Base-by-base conservation (phyloP, 441 rosid genomes). In the Macaranga tanarius region DNA sequence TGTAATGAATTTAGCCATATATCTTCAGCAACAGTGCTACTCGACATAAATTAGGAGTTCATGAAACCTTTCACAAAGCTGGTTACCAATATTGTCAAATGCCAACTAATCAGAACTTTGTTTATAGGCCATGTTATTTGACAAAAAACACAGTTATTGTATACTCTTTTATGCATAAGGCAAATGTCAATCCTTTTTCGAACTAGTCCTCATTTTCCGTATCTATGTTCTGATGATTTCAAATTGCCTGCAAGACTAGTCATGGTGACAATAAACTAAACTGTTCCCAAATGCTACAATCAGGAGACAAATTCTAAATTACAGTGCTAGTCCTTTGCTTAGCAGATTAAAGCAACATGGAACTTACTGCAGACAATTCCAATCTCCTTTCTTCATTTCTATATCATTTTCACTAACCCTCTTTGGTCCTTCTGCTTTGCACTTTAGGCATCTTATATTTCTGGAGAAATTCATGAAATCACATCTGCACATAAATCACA, bases 301-400 rank as follows among this genome's bases (percentile, higher is more conserved):
- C 62, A 66, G 7, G 34, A 25, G 28, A 40, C 25, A 38, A 31
- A 66, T 17, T 66, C 13, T 15, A 15, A 15, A 31, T 45, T 26
- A 31, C n/a, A 7, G 15, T 20, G n/a, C 22, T 17, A 9, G 16
- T 19, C 22, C 62, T 3, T 22, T n/a, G 26, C 54, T 31, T 52
- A 5, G 17, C 52, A 59, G 31, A 47, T 5, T 52, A 60, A 57
- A 62, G 15, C 1, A 2, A 56, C 5, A n/a, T 57, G 12, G 17
- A 80, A 82, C 96, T 81, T 75, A 94, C 97, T 79, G 75, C 0
- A 82, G 45, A 82, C 97, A 94, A 64, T 70, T 82, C 99, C 99
- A 94, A 79, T 94, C 97, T 63, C 96, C 97, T 72, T 82, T 77
- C 89, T 86, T 92, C 91, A 84, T 91, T 79, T 84, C 89, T 60